Evolutionary conservation across 1,284 basidiomycete genomes (phyloP), one percentile per base, ranked within the genome.

Genomic region (Ceratorhiza oryzae-sativae): DNA sequence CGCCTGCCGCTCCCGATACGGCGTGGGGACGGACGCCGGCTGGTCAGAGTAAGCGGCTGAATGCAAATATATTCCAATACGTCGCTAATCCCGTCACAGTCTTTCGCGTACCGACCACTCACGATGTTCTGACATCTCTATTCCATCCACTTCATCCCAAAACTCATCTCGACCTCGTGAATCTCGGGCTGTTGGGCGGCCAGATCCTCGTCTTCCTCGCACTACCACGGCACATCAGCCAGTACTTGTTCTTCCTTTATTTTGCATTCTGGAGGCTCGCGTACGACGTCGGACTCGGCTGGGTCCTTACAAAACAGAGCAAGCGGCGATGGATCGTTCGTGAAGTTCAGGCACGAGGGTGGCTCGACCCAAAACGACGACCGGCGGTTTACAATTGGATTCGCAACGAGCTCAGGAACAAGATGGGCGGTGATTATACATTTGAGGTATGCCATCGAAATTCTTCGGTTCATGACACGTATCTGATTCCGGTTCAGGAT

Each of bases 391-490:
- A 91, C 49, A 81, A 84, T 49, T 98, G 95, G 96, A 92, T 97
- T 78, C 87, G 90, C 75, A 85, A 86, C 56, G 94, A 98, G 78
- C 86, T 98, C 6, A 88, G 86, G 41, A 93, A 90, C 34, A 98
- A 98, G 84, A 97, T 98, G 93, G 95, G 95, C 65, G 87, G 87
- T 72, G 94, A 94, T 77, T 98, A 98, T 80, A 90, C 90, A 12
- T 97, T 97, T 79, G 93, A 97, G 77, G 91, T 93, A 75, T 77
- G 90, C 83, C 61, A 23, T 18, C 5, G 1, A 4, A 34, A 20
- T 36, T 5, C n/a, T n/a, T 6, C 13, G 36, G 36, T 39, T 39
- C 4, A 18, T 39, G 4, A 39, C 36, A 39, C 13, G 13, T 6
- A 39, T 39, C 6, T 13, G 13, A 39, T 39, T 39, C 13, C 36